Conservation (phyloP, 371 early-diverging fungal species). For the Mortierella sp. region DNA sequence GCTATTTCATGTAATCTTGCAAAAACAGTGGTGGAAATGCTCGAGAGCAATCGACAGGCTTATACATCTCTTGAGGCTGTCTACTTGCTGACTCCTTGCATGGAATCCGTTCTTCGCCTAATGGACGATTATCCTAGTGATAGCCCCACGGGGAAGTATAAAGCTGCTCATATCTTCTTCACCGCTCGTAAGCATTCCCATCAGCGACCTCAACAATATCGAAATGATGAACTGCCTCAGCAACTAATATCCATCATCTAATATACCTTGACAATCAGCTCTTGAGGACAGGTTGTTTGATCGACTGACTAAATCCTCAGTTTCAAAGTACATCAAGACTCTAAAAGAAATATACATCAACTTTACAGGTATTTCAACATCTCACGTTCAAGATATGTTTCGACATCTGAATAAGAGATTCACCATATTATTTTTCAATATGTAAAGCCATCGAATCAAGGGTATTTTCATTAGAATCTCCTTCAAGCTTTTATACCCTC, state of each 20-base stretch:
- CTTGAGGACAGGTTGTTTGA: constrained; percentile 70
- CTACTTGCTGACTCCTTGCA: constrained; percentile 90
- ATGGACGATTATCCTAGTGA: constrained; percentile 82
- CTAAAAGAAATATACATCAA: constrained; percentile 86
- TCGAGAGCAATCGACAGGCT: constrained; percentile 85
- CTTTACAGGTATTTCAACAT: constrained; percentile 65
- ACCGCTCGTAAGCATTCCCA: constrained; percentile 69
- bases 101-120: constrained; percentile 79
- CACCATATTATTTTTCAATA: constrained; percentile 1
- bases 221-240: background rate
- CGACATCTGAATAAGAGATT: background rate
- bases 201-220: background rate
- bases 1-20: background rate
- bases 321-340: constrained; percentile 71
- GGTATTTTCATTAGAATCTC: constrained; percentile 83
- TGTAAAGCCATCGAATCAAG: constrained; percentile 80
- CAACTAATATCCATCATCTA: background rate
- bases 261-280: constrained; percentile 27
- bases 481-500: constrained; percentile 71
- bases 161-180: constrained; percentile 85
- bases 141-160: constrained; percentile 68
- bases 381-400: background rate
- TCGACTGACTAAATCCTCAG: constrained; percentile 68
- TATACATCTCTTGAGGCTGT: constrained; percentile 91
- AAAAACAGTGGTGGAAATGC: constrained; percentile 73